These are phyloP conservation scores for Hymenoscyphus fructigenus DNA, from an alignment of 2,329 filamentous ascomycete genomes.

Conservation along the genomic window DNA sequence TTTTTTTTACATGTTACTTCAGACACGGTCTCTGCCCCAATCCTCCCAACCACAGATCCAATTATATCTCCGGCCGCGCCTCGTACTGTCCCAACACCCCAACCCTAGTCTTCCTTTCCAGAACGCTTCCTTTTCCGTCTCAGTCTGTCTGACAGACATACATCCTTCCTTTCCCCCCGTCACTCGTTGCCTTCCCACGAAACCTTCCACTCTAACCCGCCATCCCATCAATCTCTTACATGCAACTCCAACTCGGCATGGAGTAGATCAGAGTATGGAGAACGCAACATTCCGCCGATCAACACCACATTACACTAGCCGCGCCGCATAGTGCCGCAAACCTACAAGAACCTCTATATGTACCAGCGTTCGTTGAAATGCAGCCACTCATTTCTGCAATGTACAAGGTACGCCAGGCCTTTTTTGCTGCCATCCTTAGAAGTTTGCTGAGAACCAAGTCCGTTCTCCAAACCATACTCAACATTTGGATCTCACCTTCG, in stretches of 20 bases:
- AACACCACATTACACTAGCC: conserved; percentile 23
- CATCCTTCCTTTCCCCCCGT: background rate
- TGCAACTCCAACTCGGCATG: conserved; percentile 11
- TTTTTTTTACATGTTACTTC: conserved; percentile 28
- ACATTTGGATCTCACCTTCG: conserved; percentile 51
- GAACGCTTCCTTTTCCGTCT: background rate
- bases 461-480: conserved; percentile 55
- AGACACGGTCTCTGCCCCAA: conserved; percentile 2
- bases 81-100: conserved; percentile 4
- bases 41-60: background rate
- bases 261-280: conserved; percentile 21
- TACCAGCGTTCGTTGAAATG: conserved; percentile 38
- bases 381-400: conserved; percentile 56
- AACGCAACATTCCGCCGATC: conserved; percentile 20
- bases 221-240: conserved; percentile 12
- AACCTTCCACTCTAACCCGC: conserved; percentile 7
- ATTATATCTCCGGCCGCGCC: background rate
- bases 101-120: conserved; percentile 18
- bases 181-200: conserved; percentile 3
- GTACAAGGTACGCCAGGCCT: conserved; percentile 53
- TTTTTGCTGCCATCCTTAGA: conserved; percentile 55
- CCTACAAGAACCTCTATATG: conserved; percentile 31
- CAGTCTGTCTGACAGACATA: conserved; percentile 6
- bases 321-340: conserved; percentile 25
- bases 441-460: conserved; percentile 60